Evolutionary conservation across 2,329 filamentous ascomycete species (phyloP).

Genomic region (Blastomyces percursus): DNA sequence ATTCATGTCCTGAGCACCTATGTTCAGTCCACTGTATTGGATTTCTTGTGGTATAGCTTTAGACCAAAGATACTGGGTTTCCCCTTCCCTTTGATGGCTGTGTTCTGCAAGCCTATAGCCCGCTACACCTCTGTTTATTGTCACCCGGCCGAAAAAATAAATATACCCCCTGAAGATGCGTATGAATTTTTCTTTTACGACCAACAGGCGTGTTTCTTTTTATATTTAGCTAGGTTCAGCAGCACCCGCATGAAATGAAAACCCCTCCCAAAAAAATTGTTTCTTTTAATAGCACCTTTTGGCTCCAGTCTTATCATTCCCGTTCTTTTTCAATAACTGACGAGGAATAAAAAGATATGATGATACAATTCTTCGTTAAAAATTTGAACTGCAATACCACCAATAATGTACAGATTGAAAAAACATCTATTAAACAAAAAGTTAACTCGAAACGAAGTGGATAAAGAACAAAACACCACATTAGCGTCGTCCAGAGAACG

Average conservation of each 20-base stretch:
- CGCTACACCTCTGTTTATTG: background rate
- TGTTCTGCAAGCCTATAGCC: background rate
- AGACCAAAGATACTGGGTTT: background rate
- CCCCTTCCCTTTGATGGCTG: background rate
- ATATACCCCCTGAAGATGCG: background rate
- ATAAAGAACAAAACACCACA: too few relatives aligned
- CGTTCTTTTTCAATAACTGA: background rate
- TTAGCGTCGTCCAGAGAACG: slow-evolving; percentile 1
- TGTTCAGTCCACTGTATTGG: background rate
- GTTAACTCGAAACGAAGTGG: background rate
- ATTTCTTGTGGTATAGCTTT: background rate
- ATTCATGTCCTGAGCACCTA: background rate
- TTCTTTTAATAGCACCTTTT: too few relatives aligned
- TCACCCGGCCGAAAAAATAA: background rate
- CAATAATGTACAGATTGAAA: slow-evolving; percentile 5
- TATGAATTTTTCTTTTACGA: background rate
- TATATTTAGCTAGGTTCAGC: background rate
- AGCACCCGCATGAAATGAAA: too few relatives aligned
- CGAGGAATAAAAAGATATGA: background rate
- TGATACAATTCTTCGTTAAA: slow-evolving; percentile 1
- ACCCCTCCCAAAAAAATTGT: too few relatives aligned
- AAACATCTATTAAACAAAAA: background rate
- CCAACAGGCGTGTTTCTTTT: background rate
- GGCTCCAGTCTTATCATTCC: background rate
- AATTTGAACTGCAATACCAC: background rate